Evolutionary conservation across 1,139 yeast genomes (phyloP), one percentile per base, ranked within the genome.

Genomic region (Kodamaea ohmeri): DNA sequence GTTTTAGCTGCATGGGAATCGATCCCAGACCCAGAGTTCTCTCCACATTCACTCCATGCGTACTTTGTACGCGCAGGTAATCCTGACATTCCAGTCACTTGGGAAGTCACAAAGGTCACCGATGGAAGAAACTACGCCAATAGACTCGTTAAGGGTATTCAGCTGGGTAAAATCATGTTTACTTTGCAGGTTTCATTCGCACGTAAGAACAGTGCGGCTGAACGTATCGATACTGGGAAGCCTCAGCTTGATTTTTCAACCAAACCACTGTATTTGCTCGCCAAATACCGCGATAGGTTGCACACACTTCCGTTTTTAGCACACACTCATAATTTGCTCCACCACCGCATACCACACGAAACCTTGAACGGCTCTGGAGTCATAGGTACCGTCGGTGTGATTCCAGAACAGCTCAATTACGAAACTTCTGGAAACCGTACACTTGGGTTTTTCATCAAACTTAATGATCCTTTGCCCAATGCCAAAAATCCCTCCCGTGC

Each of bases 41-140:
- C 57, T 33, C 70, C 73, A 4, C 68, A 69, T 47, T 65, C 73
- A 9, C 54, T 66, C 32, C 74, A 69, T 46, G 51, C 62, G 25
- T 67, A 67, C 49, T 69, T 68, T 42, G 55, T 69, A 36, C 64
- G 65, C 40, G 71, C 73, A 4, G 73, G 73, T 0, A 51, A 53
- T 32, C 40, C 44, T 13, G 58, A 56, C 15, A 48, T 61, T 16
- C 58, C 56, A 13, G 59, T 67, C 43, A 51, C 63, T 39, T 69
- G 69, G 61, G 71, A 63, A 43, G 63, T 68, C 6, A 42, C 52
- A 5, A 51, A 49, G 14, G 51, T 58, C 36, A 60, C 59, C 37
- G 63, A 66, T 38, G 67, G 73, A 5, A 52, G 63, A 32, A 67
- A 58, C 46, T 68, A 56, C 45, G 56, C 65, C 41, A 65, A 65